Evolutionary conservation across 2,329 filamentous ascomycete genomes (phyloP), one percentile per base, ranked within the genome.

Genomic region (Mycosphaerella arachidis): DNA sequence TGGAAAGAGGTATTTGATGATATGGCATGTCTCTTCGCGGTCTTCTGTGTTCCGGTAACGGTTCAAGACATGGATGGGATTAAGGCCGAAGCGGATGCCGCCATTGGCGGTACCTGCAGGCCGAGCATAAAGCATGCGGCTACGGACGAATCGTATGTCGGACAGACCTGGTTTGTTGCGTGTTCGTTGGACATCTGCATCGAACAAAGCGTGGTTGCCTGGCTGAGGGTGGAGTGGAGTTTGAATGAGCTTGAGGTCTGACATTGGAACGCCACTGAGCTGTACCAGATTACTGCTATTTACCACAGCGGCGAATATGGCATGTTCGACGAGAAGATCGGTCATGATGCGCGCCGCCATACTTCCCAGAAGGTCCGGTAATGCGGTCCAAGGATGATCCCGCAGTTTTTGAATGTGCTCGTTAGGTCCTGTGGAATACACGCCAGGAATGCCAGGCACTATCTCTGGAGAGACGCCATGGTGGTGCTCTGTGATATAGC

Each of bases 1-100:
- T 33, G 94, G 94, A 67, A 99, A 99, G 1, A 99, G 86, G 74
- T 97, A 93, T 79, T 93, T 94, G 83, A 96, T 85, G 20, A 96
- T 76, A 66, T 89, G 90, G 10, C 86, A 70, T 0, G 86, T 89
- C 63, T 88, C 82, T 12, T 75, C 70, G 1, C 78, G 68, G 67
- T 83, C 77, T 40, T 76, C 63, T 45, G 74, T 61, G 67, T 82
- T 69, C 37, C 81, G 75, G 64, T 82, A 89, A 24, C 91, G 85
- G 70, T 94, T 96, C 27, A 97, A 75, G 2, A 92, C 86, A 77
- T 97, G 92, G 58, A 91, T 91, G 72, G 90, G 89, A 64, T 86
- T 86, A 56, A 96, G 81, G 1, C 94, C 93, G 72, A 89, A 87
- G 18, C 84, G 82, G 7, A 94, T 82, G 8, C 80, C 75, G 3